A percentile compares a stretch with the other conserved stretches of the same genome.
Conservation (phyloP, 208 protist genomes). For the Leishmania mexicana region DNA sequence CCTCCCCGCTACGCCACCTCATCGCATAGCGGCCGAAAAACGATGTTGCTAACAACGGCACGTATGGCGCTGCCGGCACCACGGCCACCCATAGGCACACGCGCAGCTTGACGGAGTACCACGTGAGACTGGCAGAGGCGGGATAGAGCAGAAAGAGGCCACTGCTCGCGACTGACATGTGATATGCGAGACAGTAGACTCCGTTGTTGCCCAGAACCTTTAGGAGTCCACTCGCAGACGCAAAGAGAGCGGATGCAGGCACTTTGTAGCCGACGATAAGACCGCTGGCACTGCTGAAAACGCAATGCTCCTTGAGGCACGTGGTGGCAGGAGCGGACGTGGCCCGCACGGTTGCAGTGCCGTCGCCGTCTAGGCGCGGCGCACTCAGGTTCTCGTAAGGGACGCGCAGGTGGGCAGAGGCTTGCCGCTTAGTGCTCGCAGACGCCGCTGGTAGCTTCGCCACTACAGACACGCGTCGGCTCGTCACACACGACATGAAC, state of each 20-base stretch:
- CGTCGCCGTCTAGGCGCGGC: neutral
- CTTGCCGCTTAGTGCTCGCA: constrained; percentile 12
- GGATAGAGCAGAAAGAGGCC: constrained; percentile 28
- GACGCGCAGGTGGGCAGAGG: constrained; percentile 25
- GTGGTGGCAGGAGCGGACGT: constrained; percentile 1
- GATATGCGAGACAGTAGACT: constrained; percentile 24
- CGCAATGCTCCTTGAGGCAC: constrained; percentile 14
- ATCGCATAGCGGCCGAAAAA: constrained; percentile 54
- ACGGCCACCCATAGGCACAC: constrained; percentile 38
- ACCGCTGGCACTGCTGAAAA: constrained; percentile 4
- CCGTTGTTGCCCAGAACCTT: constrained; percentile 10
- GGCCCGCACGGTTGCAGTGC: constrained; percentile 6
- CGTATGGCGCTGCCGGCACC: constrained; percentile 18
- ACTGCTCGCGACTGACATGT: constrained; percentile 29
- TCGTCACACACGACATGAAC: constrained; percentile 19
- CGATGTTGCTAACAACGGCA: constrained; percentile 50
- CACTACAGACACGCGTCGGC: constrained; percentile 19
- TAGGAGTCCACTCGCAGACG: constrained; percentile 9
- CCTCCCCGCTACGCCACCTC: constrained; percentile 11
- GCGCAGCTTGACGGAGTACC: constrained; percentile 6
- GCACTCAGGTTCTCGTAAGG: constrained; percentile 24
- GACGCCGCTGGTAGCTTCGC: constrained; percentile 8
- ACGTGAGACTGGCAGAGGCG: constrained; percentile 6
- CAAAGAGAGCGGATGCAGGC: constrained; percentile 14
- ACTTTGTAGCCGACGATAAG: constrained; percentile 32